A percentile compares a stretch with the other conserved stretches of the same genome.
phyloP scores from a whole-genome alignment of 345 rosid species.

The Syzygium aromaticum region DNA sequence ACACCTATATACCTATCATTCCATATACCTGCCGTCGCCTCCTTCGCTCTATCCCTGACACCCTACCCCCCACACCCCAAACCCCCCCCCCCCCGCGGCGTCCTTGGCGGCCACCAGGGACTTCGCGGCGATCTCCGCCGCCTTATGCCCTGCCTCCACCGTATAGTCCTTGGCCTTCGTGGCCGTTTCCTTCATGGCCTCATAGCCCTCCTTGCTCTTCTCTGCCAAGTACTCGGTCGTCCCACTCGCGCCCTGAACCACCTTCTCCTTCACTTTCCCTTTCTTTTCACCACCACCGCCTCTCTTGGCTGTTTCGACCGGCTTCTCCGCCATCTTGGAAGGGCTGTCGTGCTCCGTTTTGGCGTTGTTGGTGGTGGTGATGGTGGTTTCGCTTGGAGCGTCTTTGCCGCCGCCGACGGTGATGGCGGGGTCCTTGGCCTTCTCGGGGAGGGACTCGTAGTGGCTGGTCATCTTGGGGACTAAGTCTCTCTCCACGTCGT shows the following conservation, averaged over 20 bases:
- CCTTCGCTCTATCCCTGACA: conserved; percentile 3
- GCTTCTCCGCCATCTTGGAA: conserved; percentile 10
- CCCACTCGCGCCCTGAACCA: conserved; percentile 7
- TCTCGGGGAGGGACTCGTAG: conserved; percentile 33
- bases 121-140: neutral
- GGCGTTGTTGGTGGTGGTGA: neutral
- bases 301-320: conserved; percentile 27
- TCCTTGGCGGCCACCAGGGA: conserved; percentile 12
- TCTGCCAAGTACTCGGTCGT: conserved; percentile 17
- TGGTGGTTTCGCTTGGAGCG: neutral
- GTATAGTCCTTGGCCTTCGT: conserved; percentile 9
- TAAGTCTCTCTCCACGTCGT: conserved; percentile 36
- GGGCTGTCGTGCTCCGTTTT: neutral
- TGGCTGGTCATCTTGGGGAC: conserved; percentile 61
- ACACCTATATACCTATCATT: neutral
- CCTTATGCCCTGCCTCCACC: conserved; percentile 16
- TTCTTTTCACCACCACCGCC: conserved; percentile 28
- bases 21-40: conserved; percentile 28
- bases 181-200: conserved; percentile 19
- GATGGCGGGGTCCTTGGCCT: conserved; percentile 1
- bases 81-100: neutral
- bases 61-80: too few species aligned
- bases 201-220: conserved; percentile 16
- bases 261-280: conserved; percentile 15
- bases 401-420: neutral